phyloP scores from a whole-genome alignment of 305 asterid species.

The Caryopteris hybrid region DNA sequence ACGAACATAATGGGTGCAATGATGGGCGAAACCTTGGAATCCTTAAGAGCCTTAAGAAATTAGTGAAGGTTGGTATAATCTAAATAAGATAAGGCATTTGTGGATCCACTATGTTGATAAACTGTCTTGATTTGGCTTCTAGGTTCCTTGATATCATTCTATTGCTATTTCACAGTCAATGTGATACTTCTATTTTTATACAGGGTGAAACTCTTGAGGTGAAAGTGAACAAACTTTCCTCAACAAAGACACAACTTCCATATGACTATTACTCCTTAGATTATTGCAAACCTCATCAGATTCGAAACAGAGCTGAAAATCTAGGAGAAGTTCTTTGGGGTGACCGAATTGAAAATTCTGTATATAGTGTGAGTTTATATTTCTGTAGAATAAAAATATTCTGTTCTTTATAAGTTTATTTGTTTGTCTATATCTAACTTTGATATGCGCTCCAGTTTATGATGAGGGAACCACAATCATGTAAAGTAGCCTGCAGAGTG shows the following conservation, averaged over 20 bases:
- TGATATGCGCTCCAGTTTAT: constrained; percentile 31
- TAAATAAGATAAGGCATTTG: too few relatives aligned
- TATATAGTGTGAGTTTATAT: constrained; percentile 40
- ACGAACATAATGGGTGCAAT: neutral
- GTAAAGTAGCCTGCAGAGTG: constrained; percentile 44
- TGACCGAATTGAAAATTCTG: constrained; percentile 54
- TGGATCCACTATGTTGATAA: too few relatives aligned
- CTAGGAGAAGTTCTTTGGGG: constrained; percentile 60
- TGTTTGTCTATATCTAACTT: neutral
- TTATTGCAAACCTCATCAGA: constrained; percentile 43
- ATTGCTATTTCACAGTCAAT: neutral
- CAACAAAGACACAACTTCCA: constrained; percentile 57
- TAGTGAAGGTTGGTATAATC: too few relatives aligned
- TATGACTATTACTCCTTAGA: constrained; percentile 49
- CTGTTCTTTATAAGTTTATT: neutral
- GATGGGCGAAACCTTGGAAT: neutral
- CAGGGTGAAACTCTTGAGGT: constrained; percentile 56
- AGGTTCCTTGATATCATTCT: neutral
- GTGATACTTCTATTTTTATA: neutral
- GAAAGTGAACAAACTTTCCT: constrained; percentile 56
- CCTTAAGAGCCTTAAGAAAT: too few relatives aligned
- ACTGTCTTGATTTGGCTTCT: too few relatives aligned
- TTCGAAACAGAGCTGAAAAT: constrained; percentile 47
- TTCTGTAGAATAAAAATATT: neutral
- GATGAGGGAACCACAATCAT: constrained; percentile 39